A percentile compares a stretch with the other conserved stretches of the same genome.
These are phyloP conservation scores for Starmerella kuoi DNA, from an alignment of 805 yeast genomes.

Conservation along the genomic window DNA sequence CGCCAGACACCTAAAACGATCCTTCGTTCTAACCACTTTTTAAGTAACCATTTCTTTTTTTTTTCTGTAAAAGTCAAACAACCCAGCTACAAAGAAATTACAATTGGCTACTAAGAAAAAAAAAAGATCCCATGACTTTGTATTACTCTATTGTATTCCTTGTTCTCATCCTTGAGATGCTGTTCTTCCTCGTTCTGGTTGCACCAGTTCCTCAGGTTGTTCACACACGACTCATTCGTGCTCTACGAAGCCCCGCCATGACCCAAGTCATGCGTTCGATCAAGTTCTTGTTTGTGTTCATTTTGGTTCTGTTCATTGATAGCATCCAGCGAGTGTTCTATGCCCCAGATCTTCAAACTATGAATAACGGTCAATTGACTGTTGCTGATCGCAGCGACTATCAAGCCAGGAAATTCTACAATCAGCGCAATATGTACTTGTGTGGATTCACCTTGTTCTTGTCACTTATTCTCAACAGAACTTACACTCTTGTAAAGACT, in stretches of 20 bases:
- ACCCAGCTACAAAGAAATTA: too few species aligned
- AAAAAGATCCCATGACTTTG: slow-evolving; percentile 36
- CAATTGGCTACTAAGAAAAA: too few species aligned
- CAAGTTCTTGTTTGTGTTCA: slow-evolving; percentile 73
- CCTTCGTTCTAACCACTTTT: too few species aligned
- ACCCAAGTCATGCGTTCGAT: slow-evolving; percentile 64
- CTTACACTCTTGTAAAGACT: slow-evolving; percentile 68
- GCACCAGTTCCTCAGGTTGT: slow-evolving; percentile 70
- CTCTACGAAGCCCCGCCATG: slow-evolving; percentile 50
- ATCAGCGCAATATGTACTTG: slow-evolving; percentile 91
- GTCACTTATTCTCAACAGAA: slow-evolving; percentile 72
- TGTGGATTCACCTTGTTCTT: slow-evolving; percentile 91
- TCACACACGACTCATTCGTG: slow-evolving; percentile 53
- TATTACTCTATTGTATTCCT: slow-evolving; percentile 47
- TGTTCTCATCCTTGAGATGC: slow-evolving; percentile 68
- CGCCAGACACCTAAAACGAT: too few species aligned
- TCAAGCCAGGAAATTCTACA: slow-evolving; percentile 83
- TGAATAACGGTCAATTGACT: slow-evolving; percentile 25
- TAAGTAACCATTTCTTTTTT: too few species aligned
- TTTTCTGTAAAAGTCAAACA: too few species aligned
- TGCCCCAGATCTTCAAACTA: slow-evolving; percentile 41
- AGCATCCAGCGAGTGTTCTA: slow-evolving; percentile 71
- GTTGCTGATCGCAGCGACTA: slow-evolving; percentile 61
- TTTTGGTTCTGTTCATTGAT: slow-evolving; percentile 72
- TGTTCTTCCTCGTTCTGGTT: slow-evolving; percentile 63